Evolutionary conservation across 2,329 filamentous ascomycete genomes (phyloP), one percentile per base, ranked within the genome.

Genomic region (Verticillium tricorpus): DNA sequence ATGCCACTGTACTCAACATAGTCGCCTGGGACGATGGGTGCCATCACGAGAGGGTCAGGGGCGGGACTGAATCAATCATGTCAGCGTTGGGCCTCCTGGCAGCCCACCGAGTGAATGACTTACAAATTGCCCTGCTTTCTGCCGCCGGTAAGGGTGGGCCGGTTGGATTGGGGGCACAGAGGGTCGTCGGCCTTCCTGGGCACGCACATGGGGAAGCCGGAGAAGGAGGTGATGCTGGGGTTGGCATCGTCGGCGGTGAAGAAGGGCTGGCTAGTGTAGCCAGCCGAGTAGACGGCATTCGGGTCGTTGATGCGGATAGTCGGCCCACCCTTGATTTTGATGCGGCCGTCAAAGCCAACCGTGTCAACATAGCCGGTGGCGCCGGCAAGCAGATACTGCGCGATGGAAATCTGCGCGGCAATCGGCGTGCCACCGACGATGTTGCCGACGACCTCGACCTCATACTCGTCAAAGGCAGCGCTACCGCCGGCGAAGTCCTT

Each of bases 181-280:
- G 67, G 58, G 52, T 77, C 73, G 37, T 67, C 69, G 15, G 69
- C 62, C 19, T 73, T 75, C 19, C 80, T 72, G 0, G 78, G 79
- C n/a, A 82, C 76, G 60, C 80, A 83, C 79, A 82, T 82, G 2
- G 80, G 80, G 59, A 82, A 82, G 0, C 80, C 80, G 5, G 76
- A 77, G 68, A 80, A 82, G 5, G 78, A 74, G 5, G 72, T 75
- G 59, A 82, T 73, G 58, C 75, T 78, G 0, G 80, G 80, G 64
- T 76, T 82, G 60, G 75, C 72, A 58, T 80, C 78, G 63, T 82
- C 80, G 1, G 78, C 77, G 0, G 78, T 77, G 69, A 80, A 81
- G 64, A 76, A 76, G 1, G 77, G 78, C 5, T 69, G 65, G 0
- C 63, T 66, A 0, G 61, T 70, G 61, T 75, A 78, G 2, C 72